Evolutionary conservation across 1,139 yeast genomes (phyloP).

Genomic region (Saccharomyces hybrid): DNA sequence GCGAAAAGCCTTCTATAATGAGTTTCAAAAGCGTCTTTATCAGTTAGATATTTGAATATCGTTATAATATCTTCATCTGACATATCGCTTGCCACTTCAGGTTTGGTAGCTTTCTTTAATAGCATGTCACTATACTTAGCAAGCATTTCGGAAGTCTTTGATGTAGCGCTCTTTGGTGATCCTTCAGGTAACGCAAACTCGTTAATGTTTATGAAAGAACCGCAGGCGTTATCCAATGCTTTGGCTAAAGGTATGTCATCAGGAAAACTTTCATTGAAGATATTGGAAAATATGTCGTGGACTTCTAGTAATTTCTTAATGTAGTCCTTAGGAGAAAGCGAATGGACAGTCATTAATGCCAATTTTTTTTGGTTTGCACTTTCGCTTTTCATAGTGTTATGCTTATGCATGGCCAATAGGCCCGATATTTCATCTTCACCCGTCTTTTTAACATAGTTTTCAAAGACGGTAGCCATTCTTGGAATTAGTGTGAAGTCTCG

Average conservation of each 20-base stretch:
- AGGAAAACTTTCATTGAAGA: constrained; percentile 66
- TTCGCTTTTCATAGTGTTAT: constrained; percentile 12
- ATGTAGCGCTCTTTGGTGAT: constrained; percentile 39
- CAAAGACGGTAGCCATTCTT: constrained; percentile 58
- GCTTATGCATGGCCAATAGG: constrained; percentile 21
- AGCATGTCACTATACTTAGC: constrained; percentile 85
- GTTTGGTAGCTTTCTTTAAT: constrained; percentile 64
- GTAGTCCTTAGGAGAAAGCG: constrained; percentile 56
- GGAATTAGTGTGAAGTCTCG: constrained; percentile 54
- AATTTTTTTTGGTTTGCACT: constrained; percentile 15
- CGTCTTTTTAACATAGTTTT: constrained; percentile 55
- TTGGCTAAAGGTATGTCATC: constrained; percentile 74
- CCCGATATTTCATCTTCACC: constrained; percentile 28
- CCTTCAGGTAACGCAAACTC: constrained; percentile 66
- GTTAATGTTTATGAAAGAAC: constrained; percentile 75
- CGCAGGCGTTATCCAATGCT: constrained; percentile 85
- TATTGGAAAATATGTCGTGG: constrained; percentile 41
- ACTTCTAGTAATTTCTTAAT: constrained; percentile 69
- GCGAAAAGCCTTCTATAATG: constrained; percentile 87
- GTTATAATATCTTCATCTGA: constrained; percentile 76
- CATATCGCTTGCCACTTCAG: constrained; percentile 60
- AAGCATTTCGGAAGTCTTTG: constrained; percentile 80
- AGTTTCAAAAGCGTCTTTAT: constrained; percentile 91
- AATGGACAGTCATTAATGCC: constrained; percentile 13
- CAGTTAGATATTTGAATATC: constrained; percentile 80